Base-by-base conservation (phyloP, 352 stramenopile species). In the Phytophthora pistaciae region DNA sequence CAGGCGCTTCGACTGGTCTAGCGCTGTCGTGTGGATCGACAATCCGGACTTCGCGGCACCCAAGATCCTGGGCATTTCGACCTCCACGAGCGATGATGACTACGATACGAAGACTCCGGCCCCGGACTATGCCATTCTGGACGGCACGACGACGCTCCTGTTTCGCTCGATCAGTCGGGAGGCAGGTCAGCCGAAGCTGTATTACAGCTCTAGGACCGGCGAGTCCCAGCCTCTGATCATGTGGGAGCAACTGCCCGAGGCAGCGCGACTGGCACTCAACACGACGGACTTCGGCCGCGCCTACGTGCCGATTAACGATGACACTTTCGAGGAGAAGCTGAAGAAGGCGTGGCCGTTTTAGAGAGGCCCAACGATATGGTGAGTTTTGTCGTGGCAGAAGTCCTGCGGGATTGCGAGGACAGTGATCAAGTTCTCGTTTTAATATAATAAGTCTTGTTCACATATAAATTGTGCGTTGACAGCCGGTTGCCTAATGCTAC, bases 291-390 rank as follows among this genome's bases (percentile, higher is more conserved):
- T 50, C n/a, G 42, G 42, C 10, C 6, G 16, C n/a, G 42, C 42
- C 2, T 50, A 23, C 8, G n/a, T 23, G 18, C 16, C 42, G n/a
- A 50, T 50, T 18, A 21, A 20, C 42, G 42, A 50, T 13, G 16
- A 10, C 7, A 23, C n/a, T 20, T 50, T 23, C 16, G 16, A 20
- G 6, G 18, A 21, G 8, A 50, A 50, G 18, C 42, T 50, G 42
- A 21, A 50, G 16, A 50, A 50, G 18, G 42, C 42, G n/a, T 50
- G 42, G n/a, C 42, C 42, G 18, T 50, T 50, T 50, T 50, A 50
- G 42, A 50, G 13, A 33, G 29, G 6, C 7, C 38, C 16, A n/a
- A n/a, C 38, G 38, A 44, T 44, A 44, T 44, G 29, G 6, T 33
- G 29, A 2, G 29, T 33, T 10, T 33, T 33, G 29, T 33, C 29